These are phyloP conservation scores for Thalassiosira hispida DNA, from an alignment of 352 stramenopile species.

Conservation along the genomic window DNA sequence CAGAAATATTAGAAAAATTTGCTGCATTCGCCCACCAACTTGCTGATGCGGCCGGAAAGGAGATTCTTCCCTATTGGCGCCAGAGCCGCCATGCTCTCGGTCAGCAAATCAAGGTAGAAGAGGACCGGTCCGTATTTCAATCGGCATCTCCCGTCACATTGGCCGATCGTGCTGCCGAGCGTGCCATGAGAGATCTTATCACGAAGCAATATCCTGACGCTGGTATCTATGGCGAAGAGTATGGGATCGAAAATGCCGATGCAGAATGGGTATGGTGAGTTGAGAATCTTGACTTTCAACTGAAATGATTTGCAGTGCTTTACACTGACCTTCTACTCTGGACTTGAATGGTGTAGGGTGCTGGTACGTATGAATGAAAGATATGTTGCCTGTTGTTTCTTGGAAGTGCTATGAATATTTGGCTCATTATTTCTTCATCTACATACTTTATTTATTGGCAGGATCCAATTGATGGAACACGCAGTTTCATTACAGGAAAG, in stretches of 20 bases:
- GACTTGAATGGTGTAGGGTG: constrained; percentile 15
- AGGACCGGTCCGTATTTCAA: constrained; percentile 42
- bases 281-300: neutral
- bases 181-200: constrained; percentile 61
- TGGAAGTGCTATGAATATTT: too few species aligned
- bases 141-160: constrained; percentile 59
- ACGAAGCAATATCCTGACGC: constrained; percentile 39
- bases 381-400: too few species aligned
- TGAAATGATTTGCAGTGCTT: constrained; percentile 11
- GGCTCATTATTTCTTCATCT: too few species aligned
- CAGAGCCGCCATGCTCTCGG: constrained; percentile 37
- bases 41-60: constrained; percentile 53
- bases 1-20: constrained; percentile 28
- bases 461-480: constrained; percentile 68
- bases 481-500: constrained; percentile 63
- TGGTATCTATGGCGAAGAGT: constrained; percentile 67
- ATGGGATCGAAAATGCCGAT: constrained; percentile 39
- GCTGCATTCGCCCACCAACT: constrained; percentile 53
- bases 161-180: constrained; percentile 60
- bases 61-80: constrained; percentile 64
- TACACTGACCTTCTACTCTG: neutral
- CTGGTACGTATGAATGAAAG: too few species aligned
- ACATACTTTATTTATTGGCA: too few species aligned
- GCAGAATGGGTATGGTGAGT: constrained; percentile 54
- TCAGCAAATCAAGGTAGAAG: constrained; percentile 54